Evolutionary conservation across 2,329 filamentous ascomycete species (phyloP).

Genomic region (Fusarium euwallaceae): DNA sequence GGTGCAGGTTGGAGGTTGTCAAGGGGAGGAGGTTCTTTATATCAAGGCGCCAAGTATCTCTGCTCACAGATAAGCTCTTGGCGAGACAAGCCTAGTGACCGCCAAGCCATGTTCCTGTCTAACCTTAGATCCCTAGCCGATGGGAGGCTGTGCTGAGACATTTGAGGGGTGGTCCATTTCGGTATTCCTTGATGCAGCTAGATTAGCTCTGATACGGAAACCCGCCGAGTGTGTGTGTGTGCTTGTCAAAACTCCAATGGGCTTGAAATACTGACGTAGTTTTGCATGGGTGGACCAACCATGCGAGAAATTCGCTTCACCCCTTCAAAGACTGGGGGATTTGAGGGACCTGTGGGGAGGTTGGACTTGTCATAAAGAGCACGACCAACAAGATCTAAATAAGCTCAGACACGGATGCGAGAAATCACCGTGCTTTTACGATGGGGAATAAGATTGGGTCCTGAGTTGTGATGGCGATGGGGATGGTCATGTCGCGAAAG

Average conservation of each 20-base stretch:
- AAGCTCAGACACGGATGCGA: background rate
- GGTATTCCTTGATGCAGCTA: slow-evolving; percentile 27
- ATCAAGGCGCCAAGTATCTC: slow-evolving; percentile 27
- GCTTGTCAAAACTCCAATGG: background rate
- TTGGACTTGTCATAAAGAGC: background rate
- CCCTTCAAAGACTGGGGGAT: background rate
- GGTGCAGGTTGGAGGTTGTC: slow-evolving; percentile 29
- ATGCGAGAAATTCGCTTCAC: background rate
- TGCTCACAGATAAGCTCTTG: slow-evolving; percentile 21
- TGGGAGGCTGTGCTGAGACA: slow-evolving; percentile 17
- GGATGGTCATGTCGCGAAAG: background rate
- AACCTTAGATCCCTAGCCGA: background rate
- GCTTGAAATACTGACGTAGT: background rate
- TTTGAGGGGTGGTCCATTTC: slow-evolving; percentile 2
- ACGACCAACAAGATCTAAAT: background rate
- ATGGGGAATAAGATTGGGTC: background rate
- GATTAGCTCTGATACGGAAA: slow-evolving; percentile 11
- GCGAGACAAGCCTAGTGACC: slow-evolving; percentile 37
- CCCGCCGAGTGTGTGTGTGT: background rate
- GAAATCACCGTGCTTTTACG: background rate
- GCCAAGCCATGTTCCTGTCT: slow-evolving; percentile 31
- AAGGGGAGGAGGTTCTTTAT: slow-evolving; percentile 24
- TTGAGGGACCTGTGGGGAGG: background rate
- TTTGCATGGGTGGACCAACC: background rate
- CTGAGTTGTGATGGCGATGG: background rate